Percentiles rank a stretch among this genome's conserved stretches.
Conservation (phyloP, 1,284 basidiomycete species). For the Tilletia horrida region DNA sequence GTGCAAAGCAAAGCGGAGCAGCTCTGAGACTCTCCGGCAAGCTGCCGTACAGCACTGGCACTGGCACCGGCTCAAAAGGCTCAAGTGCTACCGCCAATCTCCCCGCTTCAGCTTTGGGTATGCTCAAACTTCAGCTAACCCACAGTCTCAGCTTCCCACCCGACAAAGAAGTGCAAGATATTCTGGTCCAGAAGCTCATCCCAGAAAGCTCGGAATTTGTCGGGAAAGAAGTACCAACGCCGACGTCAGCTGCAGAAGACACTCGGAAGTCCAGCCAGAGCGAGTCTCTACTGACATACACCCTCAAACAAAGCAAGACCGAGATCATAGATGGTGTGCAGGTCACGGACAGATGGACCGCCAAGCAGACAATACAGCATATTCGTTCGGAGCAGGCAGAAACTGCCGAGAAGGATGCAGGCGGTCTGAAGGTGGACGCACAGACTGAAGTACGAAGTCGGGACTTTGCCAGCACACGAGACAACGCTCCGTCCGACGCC, state of each 20-base stretch:
- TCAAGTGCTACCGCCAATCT: not conserved
- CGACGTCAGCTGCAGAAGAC: not conserved
- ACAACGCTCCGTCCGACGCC: not conserved
- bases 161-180: not conserved
- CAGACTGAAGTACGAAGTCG: not conserved
- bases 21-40: constrained; percentile 13
- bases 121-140: constrained; percentile 17
- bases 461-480: not conserved
- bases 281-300: constrained; percentile 1
- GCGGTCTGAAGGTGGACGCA: not conserved
- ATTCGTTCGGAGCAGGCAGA: not conserved
- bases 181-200: not conserved
- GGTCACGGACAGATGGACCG: not conserved
- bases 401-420: not conserved
- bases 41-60: constrained; percentile 5
- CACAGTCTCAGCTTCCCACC: constrained; percentile 19
- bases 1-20: not conserved
- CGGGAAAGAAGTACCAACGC: not conserved
- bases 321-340: not conserved
- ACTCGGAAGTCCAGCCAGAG: not conserved
- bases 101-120: not conserved
- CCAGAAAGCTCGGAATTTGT: not conserved
- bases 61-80: not conserved
- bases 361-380: not conserved
- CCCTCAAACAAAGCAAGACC: not conserved